Conservation (phyloP, 78 protist species). For the Pelomyxa schiedti region DNA sequence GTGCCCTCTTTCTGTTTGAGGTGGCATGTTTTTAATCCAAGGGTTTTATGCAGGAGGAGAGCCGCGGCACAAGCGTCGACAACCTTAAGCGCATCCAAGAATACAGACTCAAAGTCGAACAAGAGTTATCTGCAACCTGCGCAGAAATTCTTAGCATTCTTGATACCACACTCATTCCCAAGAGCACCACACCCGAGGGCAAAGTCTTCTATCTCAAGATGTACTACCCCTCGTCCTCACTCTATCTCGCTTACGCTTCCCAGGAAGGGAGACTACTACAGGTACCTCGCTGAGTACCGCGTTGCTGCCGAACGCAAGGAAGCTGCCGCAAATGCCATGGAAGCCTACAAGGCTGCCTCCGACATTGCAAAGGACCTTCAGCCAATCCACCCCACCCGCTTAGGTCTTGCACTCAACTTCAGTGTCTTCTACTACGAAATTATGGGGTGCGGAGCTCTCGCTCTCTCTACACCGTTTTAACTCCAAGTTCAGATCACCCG, state of each 20-base stretch:
- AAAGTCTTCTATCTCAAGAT: slow-evolving; percentile 93
- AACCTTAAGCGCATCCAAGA: slow-evolving; percentile 41
- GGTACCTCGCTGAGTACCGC: slow-evolving; percentile 94
- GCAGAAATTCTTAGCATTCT: slow-evolving; percentile 67
- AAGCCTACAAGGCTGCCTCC: slow-evolving; percentile 83
- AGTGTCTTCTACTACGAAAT: slow-evolving; percentile 97
- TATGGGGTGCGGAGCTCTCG: too few relatives aligned
- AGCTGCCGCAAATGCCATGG: slow-evolving; percentile 70
- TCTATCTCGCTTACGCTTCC: too few relatives aligned
- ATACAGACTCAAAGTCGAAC: slow-evolving; percentile 74
- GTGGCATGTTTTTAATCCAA: too few relatives aligned
- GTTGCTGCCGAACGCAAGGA: slow-evolving; percentile 53
- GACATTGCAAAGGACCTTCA: slow-evolving; percentile 73
- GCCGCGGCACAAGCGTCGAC: slow-evolving; percentile 43
- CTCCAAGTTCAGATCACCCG: slow-evolving; percentile 76
- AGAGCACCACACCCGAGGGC: slow-evolving; percentile 55
- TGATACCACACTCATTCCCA: slow-evolving; percentile 67
- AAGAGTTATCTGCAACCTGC: slow-evolving; percentile 82
- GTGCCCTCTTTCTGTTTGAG: too few relatives aligned
- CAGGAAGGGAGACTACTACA: slow-evolving; percentile 91
- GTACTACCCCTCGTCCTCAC: slow-evolving; percentile 60
- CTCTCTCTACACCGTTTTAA: too few relatives aligned
- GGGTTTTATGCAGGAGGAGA: too few relatives aligned
- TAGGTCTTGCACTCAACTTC: slow-evolving; percentile 98
- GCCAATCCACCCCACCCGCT: slow-evolving; percentile 95